Evolutionary conservation across 805 yeast genomes (phyloP), one percentile per base, ranked within the genome.

Genomic region (Priceomyces castillae): DNA sequence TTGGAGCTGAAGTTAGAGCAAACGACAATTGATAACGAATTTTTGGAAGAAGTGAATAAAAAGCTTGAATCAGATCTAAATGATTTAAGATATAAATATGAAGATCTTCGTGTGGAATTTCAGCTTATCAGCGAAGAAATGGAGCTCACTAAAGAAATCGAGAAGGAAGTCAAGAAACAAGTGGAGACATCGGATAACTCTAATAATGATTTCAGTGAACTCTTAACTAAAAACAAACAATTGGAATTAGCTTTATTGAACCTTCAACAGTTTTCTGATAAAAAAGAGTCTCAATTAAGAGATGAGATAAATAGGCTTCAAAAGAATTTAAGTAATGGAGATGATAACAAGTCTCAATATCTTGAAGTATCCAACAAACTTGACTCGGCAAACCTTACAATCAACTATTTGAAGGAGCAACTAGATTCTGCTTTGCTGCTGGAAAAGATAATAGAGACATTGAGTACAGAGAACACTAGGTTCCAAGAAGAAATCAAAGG

Each of bases 21-120:
- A 52, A 25, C 53, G 2, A 35, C 54, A 1, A 67, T 77, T 0
- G 86, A 82, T 34, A 69, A 73, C 36, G 80, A 71, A 26, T 64
- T 64, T 28, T 48, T 74, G 3, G 58, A 57, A 4, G 67, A 65
- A 4, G 58, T 64, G n/a, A 69, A 65, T 36, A 58, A 55, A 4
- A 46, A 50, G 2, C 48, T 77, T 23, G 45, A 45, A 2, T 39
- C 37, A 1, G 65, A 64, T 38, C 46, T 69, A 14, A 46, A 44
- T 3, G 34, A 41, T 3, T 42, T 75, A 9, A 56, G 62, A 28
- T 26, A 34, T 10, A 58, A 66, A 30, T 69, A 70, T 43, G 55
- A 55, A 2, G 53, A 49, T 4, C 49, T 74, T 19, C 41, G 54
- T 9, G 48, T 53, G 0, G 74, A 74, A 25, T 53, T 64, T 19